Conservation (phyloP, 192 early-diverging fungal species). For the Kickxella alabastrina region DNA sequence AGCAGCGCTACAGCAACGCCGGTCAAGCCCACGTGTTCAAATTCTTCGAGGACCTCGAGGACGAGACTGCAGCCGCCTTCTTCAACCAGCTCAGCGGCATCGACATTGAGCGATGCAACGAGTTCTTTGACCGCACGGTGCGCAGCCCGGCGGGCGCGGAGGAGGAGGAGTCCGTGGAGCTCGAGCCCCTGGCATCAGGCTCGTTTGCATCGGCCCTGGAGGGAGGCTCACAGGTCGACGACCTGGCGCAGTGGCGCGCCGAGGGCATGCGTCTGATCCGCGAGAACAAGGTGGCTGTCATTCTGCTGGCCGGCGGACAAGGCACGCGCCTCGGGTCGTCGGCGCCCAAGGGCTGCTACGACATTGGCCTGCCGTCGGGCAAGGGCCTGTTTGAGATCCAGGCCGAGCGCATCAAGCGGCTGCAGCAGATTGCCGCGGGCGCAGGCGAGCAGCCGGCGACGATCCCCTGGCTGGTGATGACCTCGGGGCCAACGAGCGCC, state of each 20-base stretch:
- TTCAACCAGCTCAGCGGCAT: constrained; percentile 65
- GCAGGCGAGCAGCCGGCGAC: constrained; percentile 39
- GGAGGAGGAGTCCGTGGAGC: constrained; percentile 45
- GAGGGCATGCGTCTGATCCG: constrained; percentile 77
- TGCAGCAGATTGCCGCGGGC: constrained; percentile 69
- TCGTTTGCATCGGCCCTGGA: constrained; percentile 63
- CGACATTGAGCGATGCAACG: constrained; percentile 77
- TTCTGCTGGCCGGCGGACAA: constrained; percentile 90
- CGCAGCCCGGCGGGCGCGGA: constrained; percentile 28
- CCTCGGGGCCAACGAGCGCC: constrained; percentile 84
- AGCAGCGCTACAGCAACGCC: constrained; percentile 61
- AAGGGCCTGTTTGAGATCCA: constrained; percentile 93
- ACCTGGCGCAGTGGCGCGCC: constrained; percentile 64
- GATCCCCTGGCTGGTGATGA: constrained; percentile 99
- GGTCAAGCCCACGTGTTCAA: constrained; percentile 87
- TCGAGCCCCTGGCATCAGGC: constrained; percentile 75
- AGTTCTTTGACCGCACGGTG: constrained; percentile 77
- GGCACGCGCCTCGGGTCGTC: constrained; percentile 79
- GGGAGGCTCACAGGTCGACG: constrained; percentile 39
- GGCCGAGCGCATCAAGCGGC: constrained; percentile 83
- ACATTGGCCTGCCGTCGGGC: constrained; percentile 83
- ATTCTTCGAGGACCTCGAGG: constrained; percentile 68
- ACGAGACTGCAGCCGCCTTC: constrained; percentile 56
- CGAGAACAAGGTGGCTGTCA: constrained; percentile 86
- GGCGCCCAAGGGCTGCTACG: constrained; percentile 91